Base-by-base conservation (phyloP, 1,139 yeast species). In the Saccharomycopsis hybrid region DNA sequence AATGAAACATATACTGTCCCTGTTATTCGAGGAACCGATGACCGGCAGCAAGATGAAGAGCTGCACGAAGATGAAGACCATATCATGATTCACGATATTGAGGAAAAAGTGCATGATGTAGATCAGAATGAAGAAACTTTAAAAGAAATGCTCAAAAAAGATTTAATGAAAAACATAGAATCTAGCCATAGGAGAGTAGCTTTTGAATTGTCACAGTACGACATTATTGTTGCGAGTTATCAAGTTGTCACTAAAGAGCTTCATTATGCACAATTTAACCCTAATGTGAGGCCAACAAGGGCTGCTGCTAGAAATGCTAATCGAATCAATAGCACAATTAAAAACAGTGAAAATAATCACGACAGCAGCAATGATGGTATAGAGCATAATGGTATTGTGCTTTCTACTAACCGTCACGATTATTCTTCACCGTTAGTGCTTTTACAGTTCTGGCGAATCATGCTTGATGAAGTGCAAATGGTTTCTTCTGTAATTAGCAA, bases 381-480 rank as follows among this genome's bases (percentile, higher is more conserved):
- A 2, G 30, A 13, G 13, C 4, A 9, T 18, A 18, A 28, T 8
- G 44, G 47, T 18, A n/a, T 37, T 2, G 36, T 57, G 55, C 43
- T 58, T 49, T 52, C 32, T 56, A 57, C 54, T 3, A 64, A 64
- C 40, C 55, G 70, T 28, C 56, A 65, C 13, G 85, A 82, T 56
- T 81, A 83, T 58, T 81, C 88, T 9, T 85, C 95, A 0, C 97
- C 97, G 0, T 67, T 92, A 27, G 85, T 89, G 69, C 68, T 85
- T 43, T 66, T 84, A n/a, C 89, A 90, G 58, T 92, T 90, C 65
- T 86, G 95, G 89, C 72, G 98, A 54, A 85, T 92, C 1, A 77
- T 90, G 1, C 66, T 90, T 38, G 98, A 92, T 68, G 98, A 92
- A 65, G 97, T 87, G 1, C 98, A 92, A 65, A 86, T 89, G 92